Base-by-base conservation (phyloP, 768 basidiomycete genomes). In the Suillus decipiens region DNA sequence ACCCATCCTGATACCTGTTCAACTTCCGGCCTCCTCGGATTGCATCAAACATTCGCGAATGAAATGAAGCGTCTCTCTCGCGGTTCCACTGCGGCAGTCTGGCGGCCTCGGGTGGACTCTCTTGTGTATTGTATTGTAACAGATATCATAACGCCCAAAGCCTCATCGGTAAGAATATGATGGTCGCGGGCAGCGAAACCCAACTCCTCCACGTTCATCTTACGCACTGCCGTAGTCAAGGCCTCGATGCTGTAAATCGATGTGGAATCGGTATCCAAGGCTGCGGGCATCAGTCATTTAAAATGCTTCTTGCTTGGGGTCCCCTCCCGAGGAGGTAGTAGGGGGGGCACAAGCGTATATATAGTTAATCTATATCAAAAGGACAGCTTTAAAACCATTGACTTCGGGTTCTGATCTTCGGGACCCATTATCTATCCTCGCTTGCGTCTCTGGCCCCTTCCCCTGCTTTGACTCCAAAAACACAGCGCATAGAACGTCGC, bases 281-380 rank as follows among this genome's bases (percentile, higher is more conserved):
- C 43, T 62, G 56, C 61, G 28, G 28, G 28, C 61, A 62, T 62
- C 61, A 62, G 48, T 59, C 22, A 62, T 43, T 42, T 39, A 17
- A 28, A 28, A 15, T 22, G 9, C 22, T 33, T 53, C 39, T 39
- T 57, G 7, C 37, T 34, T 19, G 14, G 55, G 10, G 31, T 31
- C 50, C 33, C 48, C 28, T 19, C 1, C 50, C 17, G 28, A 31
- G 51, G 51, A 33, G 31, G 19, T 53, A 53, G 31, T 28, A 28
- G 28, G 28, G 31, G 51, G 31, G 51, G 31, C 31, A 33, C 17
- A 37, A 2, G 14, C 22, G 22, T 24, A 56, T 56, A 37, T 39
- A 56, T 56, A 37, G 51, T 53, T 10, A 53, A 53, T 56, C 12
- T 9, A 19, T 24, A 55, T 22, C 11, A 36, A 54, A 33, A 33